Percentiles rank a stretch among this genome's conserved stretches.
phyloP scores from a whole-genome alignment of 169 alveolate genomes.

The Besnoitia besnoiti region DNA sequence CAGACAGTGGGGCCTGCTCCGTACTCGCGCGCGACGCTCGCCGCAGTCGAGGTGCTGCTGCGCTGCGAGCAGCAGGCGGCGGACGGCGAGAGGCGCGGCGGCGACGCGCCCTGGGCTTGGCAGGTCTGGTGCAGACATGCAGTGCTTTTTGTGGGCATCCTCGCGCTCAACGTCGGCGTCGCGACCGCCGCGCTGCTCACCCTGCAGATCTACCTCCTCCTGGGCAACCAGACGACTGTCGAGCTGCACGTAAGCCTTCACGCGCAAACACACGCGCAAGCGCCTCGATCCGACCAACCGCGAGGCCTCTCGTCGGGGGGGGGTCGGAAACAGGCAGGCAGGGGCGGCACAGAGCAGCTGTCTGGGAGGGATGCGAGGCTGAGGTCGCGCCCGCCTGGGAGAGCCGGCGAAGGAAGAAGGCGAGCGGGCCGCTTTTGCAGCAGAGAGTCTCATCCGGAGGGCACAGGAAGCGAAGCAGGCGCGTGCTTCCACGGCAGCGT shows the following conservation, averaged over 20 bases:
- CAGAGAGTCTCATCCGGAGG: too few relatives aligned
- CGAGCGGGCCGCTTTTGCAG: background rate
- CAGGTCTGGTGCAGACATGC: background rate
- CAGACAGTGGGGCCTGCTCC: background rate
- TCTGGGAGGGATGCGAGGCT: too few relatives aligned
- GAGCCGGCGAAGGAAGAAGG: background rate
- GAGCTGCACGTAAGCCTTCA: background rate
- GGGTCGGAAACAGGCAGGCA: too few relatives aligned
- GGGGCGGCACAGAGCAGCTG: too few relatives aligned
- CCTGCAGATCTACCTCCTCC: slow-evolving; percentile 37
- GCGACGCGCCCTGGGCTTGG: background rate
- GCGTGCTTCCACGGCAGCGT: too few relatives aligned
- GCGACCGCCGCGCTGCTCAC: background rate
- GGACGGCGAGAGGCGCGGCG: background rate
- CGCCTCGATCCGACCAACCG: too few relatives aligned
- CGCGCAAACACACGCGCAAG: too few relatives aligned
- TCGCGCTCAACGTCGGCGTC: slow-evolving; percentile 39
- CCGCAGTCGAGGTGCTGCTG: background rate
- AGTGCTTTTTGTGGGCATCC: background rate
- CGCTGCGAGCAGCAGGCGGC: background rate
- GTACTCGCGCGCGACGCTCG: background rate
- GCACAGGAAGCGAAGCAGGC: too few relatives aligned
- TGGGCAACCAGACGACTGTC: slow-evolving; percentile 32
- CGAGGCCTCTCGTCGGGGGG: too few relatives aligned
- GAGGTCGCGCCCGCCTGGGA: too few relatives aligned